A percentile compares a stretch with the other conserved stretches of the same genome.
Conservation (phyloP, 2,329 filamentous ascomycete species). For the Pseudogymnoascus sp. region DNA sequence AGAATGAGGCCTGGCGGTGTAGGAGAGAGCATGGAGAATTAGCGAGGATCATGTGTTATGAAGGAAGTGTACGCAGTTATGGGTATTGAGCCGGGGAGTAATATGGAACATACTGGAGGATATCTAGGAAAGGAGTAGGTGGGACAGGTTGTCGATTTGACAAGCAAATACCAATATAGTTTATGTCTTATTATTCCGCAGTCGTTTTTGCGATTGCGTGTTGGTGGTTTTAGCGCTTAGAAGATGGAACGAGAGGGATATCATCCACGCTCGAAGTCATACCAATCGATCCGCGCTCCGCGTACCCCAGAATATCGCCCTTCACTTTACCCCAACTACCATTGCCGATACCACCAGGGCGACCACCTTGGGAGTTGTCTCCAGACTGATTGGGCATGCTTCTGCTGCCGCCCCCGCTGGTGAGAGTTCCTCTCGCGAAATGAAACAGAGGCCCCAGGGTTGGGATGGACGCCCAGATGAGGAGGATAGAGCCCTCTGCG, state of each 20-base stretch:
- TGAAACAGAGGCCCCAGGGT: constrained; percentile 12
- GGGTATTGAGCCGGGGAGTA: background rate
- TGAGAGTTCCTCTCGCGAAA: constrained; percentile 10
- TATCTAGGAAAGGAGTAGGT: background rate
- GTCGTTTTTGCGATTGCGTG: background rate
- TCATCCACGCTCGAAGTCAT: constrained; percentile 13
- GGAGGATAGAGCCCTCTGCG: constrained; percentile 15
- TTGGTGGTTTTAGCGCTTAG: constrained; percentile 5
- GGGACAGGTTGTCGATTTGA: background rate
- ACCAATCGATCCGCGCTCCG: constrained; percentile 9
- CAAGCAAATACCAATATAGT: background rate
- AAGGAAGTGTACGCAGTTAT: background rate
- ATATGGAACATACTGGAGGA: background rate
- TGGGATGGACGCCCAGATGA: constrained; percentile 10
- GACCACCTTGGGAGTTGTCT: constrained; percentile 1
- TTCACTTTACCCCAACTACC: constrained; percentile 12
- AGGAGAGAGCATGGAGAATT: background rate
- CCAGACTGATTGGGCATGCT: background rate
- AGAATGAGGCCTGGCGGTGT: background rate
- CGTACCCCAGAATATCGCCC: constrained; percentile 10
- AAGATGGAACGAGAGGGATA: constrained; percentile 12
- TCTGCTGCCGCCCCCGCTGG: background rate
- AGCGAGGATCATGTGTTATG: background rate
- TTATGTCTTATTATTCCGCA: background rate
- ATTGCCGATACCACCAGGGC: background rate